Evolutionary conservation across 2,329 filamentous ascomycete genomes (phyloP), one percentile per base, ranked within the genome.

Genomic region (Aspergillus brasiliensis): DNA sequence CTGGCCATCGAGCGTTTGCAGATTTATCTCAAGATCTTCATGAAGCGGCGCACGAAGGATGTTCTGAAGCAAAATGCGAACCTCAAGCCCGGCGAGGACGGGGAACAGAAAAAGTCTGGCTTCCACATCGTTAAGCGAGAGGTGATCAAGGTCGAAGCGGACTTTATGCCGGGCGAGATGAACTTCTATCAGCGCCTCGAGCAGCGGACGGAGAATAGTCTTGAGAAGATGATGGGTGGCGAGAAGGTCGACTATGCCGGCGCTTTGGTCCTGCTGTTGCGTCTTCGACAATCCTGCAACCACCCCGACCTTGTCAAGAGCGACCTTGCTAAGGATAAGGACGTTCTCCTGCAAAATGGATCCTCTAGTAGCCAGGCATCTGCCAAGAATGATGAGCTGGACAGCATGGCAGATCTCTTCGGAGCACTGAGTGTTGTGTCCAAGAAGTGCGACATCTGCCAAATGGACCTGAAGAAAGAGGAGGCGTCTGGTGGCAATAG

Each of bases 1-100:
- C 84, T 98, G 59, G 94, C 95, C 15, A 96, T 99, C 73, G 86
- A 88, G 53, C 86, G 95, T 47, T 81, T 99, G 31, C 92, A 97
- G 67, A 87, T 90, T 58, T 87, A 96, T 62, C 81, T 99, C 3
- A 89, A 91, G 57, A 94, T 92, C 57, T 97, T 97, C 79, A 99
- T 99, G 95, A 97, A 98, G 80, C 88, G 95, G n/a, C 88, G 95
- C 44, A 98, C 93, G 8, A 99, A 99, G 77, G 92, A 97, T 21
- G 91, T 99, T n/a, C 80, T 99, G 62, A 97, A 95, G 77, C 84
- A 92, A 67, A 91, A 91, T 10, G 91, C 91, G 10, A 91, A 91
- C 0, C 80, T 96, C 17, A 90, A 91, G 61, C 88, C 90, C 25
- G 91, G 91, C 38, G 88, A 89, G 25, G 76, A 73, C 37, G 58